Conservation (phyloP, 805 yeast species). For the Cyberlindnera americana region DNA sequence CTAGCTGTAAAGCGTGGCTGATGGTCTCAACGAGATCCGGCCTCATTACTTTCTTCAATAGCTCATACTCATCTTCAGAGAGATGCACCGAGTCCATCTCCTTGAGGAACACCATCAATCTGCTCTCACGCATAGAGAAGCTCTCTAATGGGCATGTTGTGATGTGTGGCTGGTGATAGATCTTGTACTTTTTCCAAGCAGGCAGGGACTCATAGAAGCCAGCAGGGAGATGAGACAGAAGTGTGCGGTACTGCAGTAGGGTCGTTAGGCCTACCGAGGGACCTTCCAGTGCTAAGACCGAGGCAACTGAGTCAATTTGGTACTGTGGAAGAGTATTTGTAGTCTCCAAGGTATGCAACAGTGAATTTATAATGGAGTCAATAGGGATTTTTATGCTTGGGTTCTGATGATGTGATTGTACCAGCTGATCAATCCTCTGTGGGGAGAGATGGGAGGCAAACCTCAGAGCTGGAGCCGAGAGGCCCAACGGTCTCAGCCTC, state of each 20-base stretch:
- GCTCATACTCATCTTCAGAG: constrained; percentile 1
- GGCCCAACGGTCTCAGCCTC: no score
- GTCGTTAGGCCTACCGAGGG: not conserved
- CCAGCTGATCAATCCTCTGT: not conserved
- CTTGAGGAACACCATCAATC: constrained; percentile 1
- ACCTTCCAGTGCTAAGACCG: not conserved
- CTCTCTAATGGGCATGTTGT: not conserved
- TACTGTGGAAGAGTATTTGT: not conserved
- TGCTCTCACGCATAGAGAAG: constrained; percentile 1
- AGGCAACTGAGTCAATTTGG: not conserved
- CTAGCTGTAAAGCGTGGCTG: not conserved
- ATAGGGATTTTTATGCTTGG: not conserved
- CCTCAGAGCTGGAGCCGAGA: no score
- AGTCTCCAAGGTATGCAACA: not conserved
- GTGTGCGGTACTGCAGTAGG: constrained; percentile 1
- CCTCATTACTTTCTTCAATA: constrained; percentile 6
- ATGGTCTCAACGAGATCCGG: constrained; percentile 11
- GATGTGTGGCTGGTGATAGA: constrained; percentile 8
- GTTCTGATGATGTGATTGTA: not conserved
- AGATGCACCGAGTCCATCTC: constrained; percentile 2
- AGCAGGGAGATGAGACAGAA: not conserved
- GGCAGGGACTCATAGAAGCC: constrained; percentile 2
- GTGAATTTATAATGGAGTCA: not conserved
- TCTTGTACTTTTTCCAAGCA: not conserved
- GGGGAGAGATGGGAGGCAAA: no score